Percentiles rank a stretch among this genome's conserved stretches.
Conservation (phyloP, 192 early-diverging fungal genomes). For the Cladochytrium replicatum region DNA sequence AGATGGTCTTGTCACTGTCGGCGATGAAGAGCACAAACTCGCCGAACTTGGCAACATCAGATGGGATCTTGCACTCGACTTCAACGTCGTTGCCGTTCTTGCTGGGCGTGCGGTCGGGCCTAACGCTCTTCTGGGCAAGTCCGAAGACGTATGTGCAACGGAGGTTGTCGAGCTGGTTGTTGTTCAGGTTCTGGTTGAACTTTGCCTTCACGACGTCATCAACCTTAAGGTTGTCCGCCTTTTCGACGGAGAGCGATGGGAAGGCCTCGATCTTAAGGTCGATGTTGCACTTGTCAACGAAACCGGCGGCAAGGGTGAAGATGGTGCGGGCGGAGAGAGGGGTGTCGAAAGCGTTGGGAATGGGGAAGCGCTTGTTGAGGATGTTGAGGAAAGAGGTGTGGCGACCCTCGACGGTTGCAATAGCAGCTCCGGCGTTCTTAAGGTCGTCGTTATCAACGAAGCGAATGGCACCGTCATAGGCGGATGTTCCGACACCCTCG, state of each 20-base stretch:
- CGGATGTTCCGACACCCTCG: conserved; percentile 39
- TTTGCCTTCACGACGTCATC: not conserved
- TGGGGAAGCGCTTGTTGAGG: conserved; percentile 3
- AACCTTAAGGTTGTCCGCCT: conserved; percentile 7
- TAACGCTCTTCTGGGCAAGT: conserved; percentile 20
- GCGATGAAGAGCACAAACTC: conserved; percentile 28
- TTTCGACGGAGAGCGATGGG: conserved; percentile 20
- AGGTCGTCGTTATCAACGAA: conserved; percentile 26
- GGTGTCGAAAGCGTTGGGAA: conserved; percentile 38
- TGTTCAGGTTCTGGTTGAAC: conserved; percentile 4
- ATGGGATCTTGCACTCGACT: conserved; percentile 13
- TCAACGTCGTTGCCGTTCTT: conserved; percentile 7
- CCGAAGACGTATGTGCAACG: conserved; percentile 16
- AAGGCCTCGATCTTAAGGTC: conserved; percentile 26
- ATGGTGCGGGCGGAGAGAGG: conserved; percentile 30
- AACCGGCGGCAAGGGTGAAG: conserved; percentile 34
- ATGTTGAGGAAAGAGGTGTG: conserved; percentile 42
- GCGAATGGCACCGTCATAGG: conserved; percentile 38
- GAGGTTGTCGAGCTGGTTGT: conserved; percentile 2
- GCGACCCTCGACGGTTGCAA: conserved; percentile 44
- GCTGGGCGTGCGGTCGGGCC: conserved; percentile 4
- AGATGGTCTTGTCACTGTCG: conserved; percentile 21
- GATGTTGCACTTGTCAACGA: conserved; percentile 34
- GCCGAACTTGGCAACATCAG: conserved; percentile 9
- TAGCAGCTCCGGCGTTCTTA: conserved; percentile 40